A percentile compares a stretch with the other conserved stretches of the same genome.
Evolutionary conservation across 768 basidiomycete species (phyloP).

Genomic region (Phlegmacium glaucopus): DNA sequence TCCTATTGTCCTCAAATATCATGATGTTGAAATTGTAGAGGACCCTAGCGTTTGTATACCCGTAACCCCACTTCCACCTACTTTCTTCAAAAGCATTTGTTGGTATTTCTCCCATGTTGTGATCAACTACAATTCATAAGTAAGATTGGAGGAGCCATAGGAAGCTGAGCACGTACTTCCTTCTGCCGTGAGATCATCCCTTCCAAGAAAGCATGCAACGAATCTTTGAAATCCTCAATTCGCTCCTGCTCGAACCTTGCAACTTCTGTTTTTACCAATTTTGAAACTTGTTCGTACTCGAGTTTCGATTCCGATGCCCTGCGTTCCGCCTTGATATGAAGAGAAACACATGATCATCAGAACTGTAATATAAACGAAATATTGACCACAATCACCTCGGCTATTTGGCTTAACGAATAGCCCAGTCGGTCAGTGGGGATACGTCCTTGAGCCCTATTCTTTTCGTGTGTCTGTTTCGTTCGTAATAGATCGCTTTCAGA

Average conservation of each 20-base stretch:
- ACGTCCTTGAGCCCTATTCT: constrained; percentile 72
- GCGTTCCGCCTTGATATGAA: constrained; percentile 59
- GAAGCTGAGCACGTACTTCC: constrained; percentile 44
- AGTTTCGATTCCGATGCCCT: constrained; percentile 77
- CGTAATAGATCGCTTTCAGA: constrained; percentile 74
- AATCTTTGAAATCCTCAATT: constrained; percentile 87
- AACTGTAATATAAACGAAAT: too few relatives aligned
- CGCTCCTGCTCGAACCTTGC: constrained; percentile 91
- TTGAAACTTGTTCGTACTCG: constrained; percentile 88
- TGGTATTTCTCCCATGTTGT: constrained; percentile 81
- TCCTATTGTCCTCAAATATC: too few relatives aligned
- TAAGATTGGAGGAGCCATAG: not conserved
- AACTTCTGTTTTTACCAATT: constrained; percentile 85
- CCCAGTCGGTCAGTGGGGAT: constrained; percentile 67
- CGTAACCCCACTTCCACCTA: constrained; percentile 20
- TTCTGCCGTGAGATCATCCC: constrained; percentile 86
- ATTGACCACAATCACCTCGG: constrained; percentile 49
- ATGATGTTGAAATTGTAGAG: too few relatives aligned
- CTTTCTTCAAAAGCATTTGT: constrained; percentile 57
- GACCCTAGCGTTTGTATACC: constrained; percentile 1
- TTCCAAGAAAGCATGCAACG: constrained; percentile 79
- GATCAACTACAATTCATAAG: constrained; percentile 51
- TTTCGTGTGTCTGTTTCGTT: constrained; percentile 76
- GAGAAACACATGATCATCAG: not conserved
- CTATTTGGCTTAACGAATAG: constrained; percentile 73